A percentile compares a stretch with the other conserved stretches of the same genome.
These are phyloP conservation scores for Russula olivacea DNA, from an alignment of 768 basidiomycete genomes.

Conservation along the genomic window DNA sequence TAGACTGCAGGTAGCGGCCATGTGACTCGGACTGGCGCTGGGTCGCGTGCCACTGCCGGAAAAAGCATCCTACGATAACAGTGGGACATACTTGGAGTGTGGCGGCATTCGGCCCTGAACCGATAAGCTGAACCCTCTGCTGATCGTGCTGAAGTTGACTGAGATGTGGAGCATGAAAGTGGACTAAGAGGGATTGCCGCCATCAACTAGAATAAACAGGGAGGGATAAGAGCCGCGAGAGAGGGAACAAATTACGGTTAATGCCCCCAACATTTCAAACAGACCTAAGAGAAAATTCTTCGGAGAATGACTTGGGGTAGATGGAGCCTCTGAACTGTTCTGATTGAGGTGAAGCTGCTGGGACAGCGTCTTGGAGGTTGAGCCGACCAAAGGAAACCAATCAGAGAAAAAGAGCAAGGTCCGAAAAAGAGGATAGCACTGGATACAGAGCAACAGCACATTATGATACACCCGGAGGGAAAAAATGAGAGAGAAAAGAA, in stretches of 20 bases:
- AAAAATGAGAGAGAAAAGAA: neutral
- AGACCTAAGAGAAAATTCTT: neutral
- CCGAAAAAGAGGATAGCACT: neutral
- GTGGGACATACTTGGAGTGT: neutral
- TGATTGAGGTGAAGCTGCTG: neutral
- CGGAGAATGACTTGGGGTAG: neutral
- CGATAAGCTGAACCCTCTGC: neutral
- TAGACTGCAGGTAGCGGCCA: neutral
- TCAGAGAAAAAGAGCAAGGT: neutral
- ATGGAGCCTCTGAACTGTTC: neutral
- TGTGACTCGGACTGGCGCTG: neutral
- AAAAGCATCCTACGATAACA: neutral
- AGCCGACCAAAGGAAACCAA: neutral
- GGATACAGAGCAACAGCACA: slow-evolving; percentile 6
- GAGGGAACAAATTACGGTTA: neutral
- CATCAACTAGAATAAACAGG: neutral
- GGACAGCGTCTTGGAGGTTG: neutral
- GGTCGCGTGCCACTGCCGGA: neutral
- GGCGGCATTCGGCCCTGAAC: neutral
- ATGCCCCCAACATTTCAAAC: neutral
- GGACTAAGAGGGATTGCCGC: too few relatives aligned
- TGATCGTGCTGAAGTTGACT: neutral
- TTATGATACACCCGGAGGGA: slow-evolving; percentile 10
- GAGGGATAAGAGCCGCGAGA: neutral
- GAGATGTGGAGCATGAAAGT: neutral